Evolutionary conservation across 768 basidiomycete genomes (phyloP), one percentile per base, ranked within the genome.

Genomic region (Filobasidium wieringae): DNA sequence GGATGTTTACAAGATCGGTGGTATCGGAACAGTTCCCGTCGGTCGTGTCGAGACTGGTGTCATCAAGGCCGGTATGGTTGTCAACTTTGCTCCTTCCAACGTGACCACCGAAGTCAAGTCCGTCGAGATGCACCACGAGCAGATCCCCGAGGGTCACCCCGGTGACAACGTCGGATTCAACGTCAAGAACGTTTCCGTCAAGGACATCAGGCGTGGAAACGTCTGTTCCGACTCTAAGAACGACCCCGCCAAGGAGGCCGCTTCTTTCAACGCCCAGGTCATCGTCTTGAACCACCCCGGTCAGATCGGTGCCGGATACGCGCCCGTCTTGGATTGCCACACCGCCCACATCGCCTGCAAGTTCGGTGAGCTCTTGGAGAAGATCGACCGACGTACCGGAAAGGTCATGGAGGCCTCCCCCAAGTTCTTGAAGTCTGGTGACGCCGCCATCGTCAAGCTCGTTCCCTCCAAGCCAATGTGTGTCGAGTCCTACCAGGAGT

Each of bases 51-150:
- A 99, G 82, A 99, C 95, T 74, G 95, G 95, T 85, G 74, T 89
- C 78, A 96, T 99, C 84, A 95, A 95, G 82, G 88, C 92, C 71
- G 93, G 93, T 77, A 99, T 97, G 93, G 80, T 99, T 70, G 95
- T 95, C 76, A 84, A 79, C 75, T 99, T 97, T 75, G 93, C 93
- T 66, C 93, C 93, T 62, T 76, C 90, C 63, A 91, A 90, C 79
- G 93, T 99, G 72, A 96, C 91, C 78, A 99, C 95, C 79, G 95
- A 99, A 89, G 95, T 99, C 82, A 97, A 97, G 85, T 97, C 95
- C 70, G 60, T 59, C 61, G 60, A 59, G 52, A 60, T 62, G 53
- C 70, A 71, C 72, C 70, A 72, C 70, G 69, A 72, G 63, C 89
- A 92, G 78, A 91, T 99, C 77, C 84, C 80, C 75, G 80, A 88